Base-by-base conservation (phyloP, 2,329 filamentous ascomycete species). In the Cladophialophora exuberans region DNA sequence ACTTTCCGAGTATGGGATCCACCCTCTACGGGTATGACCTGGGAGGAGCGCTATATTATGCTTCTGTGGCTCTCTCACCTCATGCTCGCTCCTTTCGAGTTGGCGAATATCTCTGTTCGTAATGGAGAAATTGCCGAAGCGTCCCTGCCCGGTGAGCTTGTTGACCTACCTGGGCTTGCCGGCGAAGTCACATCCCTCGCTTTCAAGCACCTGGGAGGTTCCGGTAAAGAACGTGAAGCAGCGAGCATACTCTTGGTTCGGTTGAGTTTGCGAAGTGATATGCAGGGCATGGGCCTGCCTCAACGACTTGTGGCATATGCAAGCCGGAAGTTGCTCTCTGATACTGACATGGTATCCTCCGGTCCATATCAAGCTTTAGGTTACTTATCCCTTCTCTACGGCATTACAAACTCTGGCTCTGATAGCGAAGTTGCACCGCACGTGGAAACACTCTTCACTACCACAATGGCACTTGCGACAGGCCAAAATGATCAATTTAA, bases 21-120 rank as follows among this genome's bases (percentile, higher is more conserved):
- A n/a, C 26, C 54, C 28, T 56, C 62, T 7, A 65, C 65, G 20
- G 61, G 64, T 1, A 84, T 88, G 79, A 79, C 79, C 1, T 99
- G 94, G 94, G 87, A 96, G 69, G 89, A 97, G 71, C 82, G 89
- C 50, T 97, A 97, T 67, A 78, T 97, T 15, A 84, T 92, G 38
- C 77, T 97, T 3, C 78, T 96, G 7, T 99, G 94, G 94, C 81
- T 93, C 25, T 89, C 88, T 1, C 88, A 94, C 71, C 76, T 94
- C 13, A 78, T 93, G 54, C 80, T 93, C 26, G 90, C 90, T 1
- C 94, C 94, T 0, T 99, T 99, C 72, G 92, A 97, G 65, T 77
- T 99, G 48, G 82, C 86, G 2, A 91, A 89, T 2, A 92, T 99
- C 57, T 97, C 92, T 1, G 75, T 74, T 10, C 47, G 52, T 25